Evolutionary conservation across 2,329 filamentous ascomycete species (phyloP), one percentile per base, ranked within the genome.

Genomic region (Stylonectria norvegica): DNA sequence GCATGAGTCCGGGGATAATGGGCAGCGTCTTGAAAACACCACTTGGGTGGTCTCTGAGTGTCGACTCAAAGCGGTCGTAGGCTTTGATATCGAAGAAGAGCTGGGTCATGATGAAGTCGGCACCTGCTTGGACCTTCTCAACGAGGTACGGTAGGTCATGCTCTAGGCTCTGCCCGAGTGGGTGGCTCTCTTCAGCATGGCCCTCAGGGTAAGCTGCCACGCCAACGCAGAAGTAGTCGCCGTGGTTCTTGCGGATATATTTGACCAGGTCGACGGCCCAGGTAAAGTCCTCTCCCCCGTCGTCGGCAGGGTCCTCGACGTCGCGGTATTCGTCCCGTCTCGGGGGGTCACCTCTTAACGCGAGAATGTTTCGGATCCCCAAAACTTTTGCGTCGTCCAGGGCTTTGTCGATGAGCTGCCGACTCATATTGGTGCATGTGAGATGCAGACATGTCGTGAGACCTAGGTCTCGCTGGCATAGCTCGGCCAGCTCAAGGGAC

Each of bases 71-170:
- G 22, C 72, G 72, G 40, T 83, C 77, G 61, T 94, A 98, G 14
- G 87, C 87, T 4, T 86, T 75, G 17, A 89, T 77, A 60, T 97
- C 89, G 64, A 95, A 98, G 66, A 96, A 97, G 7, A 98, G 75
- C 65, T 98, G 93, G 1, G 93, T 97, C 88, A 98, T 95, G 66
- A 98, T 86, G 60, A 98, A 98, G 67, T 97, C 90, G 36, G 90
- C 93, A 1, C 93, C 93, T 4, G 93, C 93, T 54, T 84, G 75
- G 1, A 85, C 85, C 74, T 98, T 98, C 52, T 95, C 89, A 9
- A 95, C 79, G 38, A 98, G 73, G 57, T 86, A 95, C 1, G 90
- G 87, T 43, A 98, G 68, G 66, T 98, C 93, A 48, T 86, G 78
- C 57, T 94, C 87, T 25, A 83, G 58, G 51, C 75, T 80, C 65